Evolutionary conservation across 2,329 filamentous ascomycete genomes (phyloP).

Genomic region (Arthrinium phaeospermum): DNA sequence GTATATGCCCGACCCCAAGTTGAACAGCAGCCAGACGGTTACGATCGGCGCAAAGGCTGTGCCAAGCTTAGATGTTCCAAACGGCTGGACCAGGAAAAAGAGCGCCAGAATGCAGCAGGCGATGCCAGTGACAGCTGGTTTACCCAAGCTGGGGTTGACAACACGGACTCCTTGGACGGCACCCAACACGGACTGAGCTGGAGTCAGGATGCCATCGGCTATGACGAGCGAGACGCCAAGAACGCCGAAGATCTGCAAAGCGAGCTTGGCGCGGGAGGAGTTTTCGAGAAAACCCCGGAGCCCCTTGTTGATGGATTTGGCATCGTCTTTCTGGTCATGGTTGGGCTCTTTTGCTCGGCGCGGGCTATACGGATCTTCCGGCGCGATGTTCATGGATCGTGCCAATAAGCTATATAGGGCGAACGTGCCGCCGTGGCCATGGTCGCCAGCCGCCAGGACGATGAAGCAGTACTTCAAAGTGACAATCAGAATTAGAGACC

Average conservation of each 20-base stretch:
- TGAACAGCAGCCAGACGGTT: slow-evolving; percentile 67
- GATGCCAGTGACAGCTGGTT: slow-evolving; percentile 62
- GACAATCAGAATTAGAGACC: slow-evolving; percentile 69
- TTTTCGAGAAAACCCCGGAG: slow-evolving; percentile 62
- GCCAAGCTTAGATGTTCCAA: slow-evolving; percentile 66
- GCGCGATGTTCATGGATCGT: slow-evolving; percentile 62
- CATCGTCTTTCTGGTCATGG: slow-evolving; percentile 54
- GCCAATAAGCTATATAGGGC: slow-evolving; percentile 67
- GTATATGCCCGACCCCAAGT: slow-evolving; percentile 65
- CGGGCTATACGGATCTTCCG: slow-evolving; percentile 57
- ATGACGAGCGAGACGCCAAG: slow-evolving; percentile 70
- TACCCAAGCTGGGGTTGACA: slow-evolving; percentile 57
- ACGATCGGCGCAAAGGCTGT: slow-evolving; percentile 67
- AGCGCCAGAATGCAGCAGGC: slow-evolving; percentile 66
- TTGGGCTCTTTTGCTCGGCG: slow-evolving; percentile 60
- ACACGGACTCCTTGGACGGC: slow-evolving; percentile 67
- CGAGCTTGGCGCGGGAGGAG: slow-evolving; percentile 51
- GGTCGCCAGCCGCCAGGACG: slow-evolving; percentile 67
- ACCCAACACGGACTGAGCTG: slow-evolving; percentile 69
- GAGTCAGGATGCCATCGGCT: slow-evolving; percentile 66
- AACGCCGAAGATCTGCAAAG: slow-evolving; percentile 64
- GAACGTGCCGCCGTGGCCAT: slow-evolving; percentile 72
- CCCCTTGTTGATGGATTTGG: slow-evolving; percentile 45
- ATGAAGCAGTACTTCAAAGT: slow-evolving; percentile 70
- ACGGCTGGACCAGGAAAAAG: slow-evolving; percentile 66